Base-by-base conservation (phyloP, 805 yeast genomes). In the Yamadazyma takamatsuzukensis region DNA sequence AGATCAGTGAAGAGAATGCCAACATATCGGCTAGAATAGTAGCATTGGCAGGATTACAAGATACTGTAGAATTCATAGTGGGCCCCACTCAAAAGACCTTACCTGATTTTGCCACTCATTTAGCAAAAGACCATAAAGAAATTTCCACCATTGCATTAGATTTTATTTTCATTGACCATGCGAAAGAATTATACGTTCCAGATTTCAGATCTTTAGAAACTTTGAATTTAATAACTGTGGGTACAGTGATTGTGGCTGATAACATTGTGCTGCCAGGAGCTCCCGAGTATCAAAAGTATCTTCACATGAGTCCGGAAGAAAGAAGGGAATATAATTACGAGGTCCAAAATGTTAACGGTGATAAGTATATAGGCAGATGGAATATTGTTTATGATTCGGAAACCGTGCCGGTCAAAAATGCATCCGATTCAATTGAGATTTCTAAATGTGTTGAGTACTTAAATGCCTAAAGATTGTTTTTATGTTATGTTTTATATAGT, bases 161-260 rank as follows among this genome's bases (percentile, higher is more conserved):
- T 33, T 45, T 68, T 24, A 44, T 63, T 4, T 59, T 70, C 32
- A 51, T 70, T 29, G 70, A 70, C 44, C 74, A 69, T 39, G 47
- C 53, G 45, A 61, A 62, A 33, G 53, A 53, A 11, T 29, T 42
- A 28, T 70, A 67, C 38, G 51, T 65, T 15, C 64, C 72, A 4
- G 73, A 69, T 36, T 46, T 68, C 19, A 47, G 74, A 21, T 54
- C 65, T 4, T 40, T 68, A 23, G 76, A 70, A 38, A 41, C 68
- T 0, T 40, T 64, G 26, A 59, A 62, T 10, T 48, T 66, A 32
- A 49, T 70, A 26, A 59, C 55, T 0, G 61, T 60, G 6, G 74
- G 70, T 0, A 55, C 74, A 1, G 38, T 51, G 3, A 44, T 70
- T 16, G 47, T 53, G 28, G 72, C 70, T 4, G 70, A 67, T 37